Evolutionary conservation across 306 rosid genomes (phyloP).

Genomic region (Sophora flavescens): DNA sequence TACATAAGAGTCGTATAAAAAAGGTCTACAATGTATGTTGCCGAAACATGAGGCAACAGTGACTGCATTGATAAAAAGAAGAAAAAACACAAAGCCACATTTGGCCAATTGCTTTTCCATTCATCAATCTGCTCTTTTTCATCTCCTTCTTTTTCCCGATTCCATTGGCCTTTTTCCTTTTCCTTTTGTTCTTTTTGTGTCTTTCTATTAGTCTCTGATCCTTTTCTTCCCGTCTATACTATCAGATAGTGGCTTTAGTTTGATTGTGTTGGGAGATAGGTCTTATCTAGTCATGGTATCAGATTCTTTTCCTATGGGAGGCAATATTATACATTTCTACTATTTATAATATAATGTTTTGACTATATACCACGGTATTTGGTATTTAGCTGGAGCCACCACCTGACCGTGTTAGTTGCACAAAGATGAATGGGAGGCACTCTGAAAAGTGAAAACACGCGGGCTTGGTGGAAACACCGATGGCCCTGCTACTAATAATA

Average conservation of each 20-base stretch:
- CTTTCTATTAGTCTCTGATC: slow-evolving; percentile 25
- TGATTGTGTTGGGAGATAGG: too few relatives aligned
- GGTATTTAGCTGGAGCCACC: background rate
- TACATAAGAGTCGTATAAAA: slow-evolving; percentile 41
- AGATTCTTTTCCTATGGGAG: background rate
- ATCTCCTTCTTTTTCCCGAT: background rate
- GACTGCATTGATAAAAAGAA: background rate
- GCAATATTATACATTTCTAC: background rate
- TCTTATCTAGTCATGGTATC: background rate
- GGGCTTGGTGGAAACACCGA: background rate
- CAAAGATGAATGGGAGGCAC: background rate
- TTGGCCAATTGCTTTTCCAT: slow-evolving; percentile 39
- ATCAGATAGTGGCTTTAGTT: slow-evolving; percentile 19
- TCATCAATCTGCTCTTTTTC: slow-evolving; percentile 4
- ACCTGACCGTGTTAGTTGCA: background rate
- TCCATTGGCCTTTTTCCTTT: background rate
- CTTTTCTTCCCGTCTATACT: slow-evolving; percentile 24
- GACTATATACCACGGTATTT: background rate
- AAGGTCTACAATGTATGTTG: slow-evolving; percentile 39
- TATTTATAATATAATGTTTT: background rate
- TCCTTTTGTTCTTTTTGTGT: slow-evolving; percentile 40
- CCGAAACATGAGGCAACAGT: slow-evolving; percentile 44
- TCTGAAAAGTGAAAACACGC: background rate
- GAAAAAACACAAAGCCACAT: background rate
- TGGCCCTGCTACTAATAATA: background rate